phyloP scores from a whole-genome alignment of 2,329 filamentous ascomycete species.

The Atkinsonella texensis region DNA sequence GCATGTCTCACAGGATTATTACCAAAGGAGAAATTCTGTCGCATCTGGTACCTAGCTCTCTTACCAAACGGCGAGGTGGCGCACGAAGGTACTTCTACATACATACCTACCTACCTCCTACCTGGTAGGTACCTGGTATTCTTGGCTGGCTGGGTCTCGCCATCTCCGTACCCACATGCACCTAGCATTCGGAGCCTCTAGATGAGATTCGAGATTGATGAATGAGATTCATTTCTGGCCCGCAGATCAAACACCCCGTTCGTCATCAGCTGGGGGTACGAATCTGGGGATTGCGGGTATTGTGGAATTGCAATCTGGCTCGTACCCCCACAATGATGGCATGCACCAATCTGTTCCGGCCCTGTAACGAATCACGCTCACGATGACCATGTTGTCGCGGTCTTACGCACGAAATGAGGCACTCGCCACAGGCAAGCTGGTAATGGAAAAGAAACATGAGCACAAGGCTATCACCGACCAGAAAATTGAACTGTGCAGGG shows the following conservation, averaged over 20 bases:
- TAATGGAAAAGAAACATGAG: neutral
- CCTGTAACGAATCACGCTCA: neutral
- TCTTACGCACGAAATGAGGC: neutral
- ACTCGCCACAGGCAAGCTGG: neutral
- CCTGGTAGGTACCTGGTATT: neutral
- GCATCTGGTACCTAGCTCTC: too few relatives aligned
- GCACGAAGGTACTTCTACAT: too few relatives aligned
- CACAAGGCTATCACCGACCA: neutral
- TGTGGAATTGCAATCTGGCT: neutral
- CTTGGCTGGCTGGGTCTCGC: neutral
- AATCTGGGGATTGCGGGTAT: neutral
- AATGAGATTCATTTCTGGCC: neutral
- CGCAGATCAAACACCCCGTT: neutral
- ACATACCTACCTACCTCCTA: too few relatives aligned
- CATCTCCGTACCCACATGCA: neutral
- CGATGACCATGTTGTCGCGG: constrained; percentile 13
- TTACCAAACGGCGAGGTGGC: too few relatives aligned
- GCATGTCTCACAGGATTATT: too few relatives aligned
- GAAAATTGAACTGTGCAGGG: too few relatives aligned
- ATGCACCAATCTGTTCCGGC: neutral
- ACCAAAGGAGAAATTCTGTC: too few relatives aligned
- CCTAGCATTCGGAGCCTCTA: neutral
- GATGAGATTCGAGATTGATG: neutral
- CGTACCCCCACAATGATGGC: neutral
- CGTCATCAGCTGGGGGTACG: neutral